These are phyloP conservation scores for Hypomyces rosellus DNA, from an alignment of 2,329 filamentous ascomycete genomes.

Conservation along the genomic window DNA sequence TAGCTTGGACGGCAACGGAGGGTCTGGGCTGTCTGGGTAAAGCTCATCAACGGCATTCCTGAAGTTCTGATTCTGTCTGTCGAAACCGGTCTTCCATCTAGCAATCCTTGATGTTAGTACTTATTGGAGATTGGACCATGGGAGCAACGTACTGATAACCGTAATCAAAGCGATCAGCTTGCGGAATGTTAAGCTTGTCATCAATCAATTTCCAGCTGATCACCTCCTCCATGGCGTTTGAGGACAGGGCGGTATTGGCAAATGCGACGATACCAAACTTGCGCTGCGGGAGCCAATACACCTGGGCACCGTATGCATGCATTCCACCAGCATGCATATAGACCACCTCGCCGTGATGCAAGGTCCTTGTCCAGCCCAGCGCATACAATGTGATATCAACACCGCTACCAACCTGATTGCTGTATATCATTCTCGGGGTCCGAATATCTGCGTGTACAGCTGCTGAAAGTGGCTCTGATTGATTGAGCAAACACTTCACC, in stretches of 20 bases:
- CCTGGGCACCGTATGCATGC: constrained; percentile 20
- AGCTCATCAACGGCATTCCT: constrained; percentile 27
- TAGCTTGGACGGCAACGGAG: constrained; percentile 30
- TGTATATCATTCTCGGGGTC: constrained; percentile 24
- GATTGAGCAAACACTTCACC: constrained; percentile 40
- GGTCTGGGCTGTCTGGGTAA: constrained; percentile 32
- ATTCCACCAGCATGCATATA: constrained; percentile 26
- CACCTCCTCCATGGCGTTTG: constrained; percentile 24
- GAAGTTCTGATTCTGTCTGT: constrained; percentile 13
- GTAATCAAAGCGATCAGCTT: constrained; percentile 15
- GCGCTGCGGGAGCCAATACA: constrained; percentile 28
- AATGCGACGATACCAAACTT: constrained; percentile 27
- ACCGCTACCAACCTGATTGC: background rate
- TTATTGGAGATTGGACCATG: background rate
- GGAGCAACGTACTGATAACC: constrained; percentile 15
- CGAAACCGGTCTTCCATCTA: constrained; percentile 3
- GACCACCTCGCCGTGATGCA: constrained; percentile 21
- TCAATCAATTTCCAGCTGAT: constrained; percentile 24
- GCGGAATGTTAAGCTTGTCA: constrained; percentile 22
- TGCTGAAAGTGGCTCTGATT: constrained; percentile 18
- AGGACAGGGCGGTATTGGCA: constrained; percentile 36
- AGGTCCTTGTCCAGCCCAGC: constrained; percentile 23
- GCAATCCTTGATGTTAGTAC: too few relatives aligned
- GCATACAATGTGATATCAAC: constrained; percentile 21
- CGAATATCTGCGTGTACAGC: constrained; percentile 24